Base-by-base conservation (phyloP, 768 basidiomycete species). In the Macrolepiota fuliginosa region DNA sequence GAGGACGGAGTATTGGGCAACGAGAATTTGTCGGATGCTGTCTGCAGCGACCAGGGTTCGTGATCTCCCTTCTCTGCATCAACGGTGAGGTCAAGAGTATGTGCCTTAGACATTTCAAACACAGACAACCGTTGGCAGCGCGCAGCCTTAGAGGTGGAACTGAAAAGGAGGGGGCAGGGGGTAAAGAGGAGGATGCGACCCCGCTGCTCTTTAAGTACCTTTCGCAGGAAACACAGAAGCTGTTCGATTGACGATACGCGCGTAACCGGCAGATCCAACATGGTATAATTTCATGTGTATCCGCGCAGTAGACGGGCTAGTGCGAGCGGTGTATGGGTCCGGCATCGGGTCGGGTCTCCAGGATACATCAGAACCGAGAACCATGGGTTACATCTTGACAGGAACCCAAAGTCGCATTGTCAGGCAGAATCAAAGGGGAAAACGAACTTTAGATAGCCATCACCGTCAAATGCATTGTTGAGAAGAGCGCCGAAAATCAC, bases 11-110 rank as follows among this genome's bases (percentile, higher is more conserved):
- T 65, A 58, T 24, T 57, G 62, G 57, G 74, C 62, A 69, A 77
- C 80, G 72, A 79, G 54, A 75, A 73, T 54, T 73, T 69, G 61
- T 73, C 63, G 62, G 76, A 73, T 49, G 71, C 67, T 46, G 68
- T 68, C 51, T 69, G 70, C 47, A 70, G 70, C 49, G 79, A 72
- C 50, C 74, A 72, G 54, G 78, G 70, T 54, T 84, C 85, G 58
- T 83, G 67, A 53, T 77, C 77, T 59, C 85, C 87, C 70, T 83
- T 84, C 76, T 89, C 87, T 42, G 82, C 78, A 67, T 87, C 85
- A 67, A 78, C 45, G 68, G 75, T 71, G 59, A 77, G 73, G 27
- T 75, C 73, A 60, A 75, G 72, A 61, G 70, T 74, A 67, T 73
- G 74, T 62, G 76, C 73, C 63, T 69, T 76, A 71, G 82, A 78